Percentiles rank a stretch among this genome's conserved stretches.
Evolutionary conservation across 805 yeast genomes (phyloP).

Genomic region (Candida nanaspora): DNA sequence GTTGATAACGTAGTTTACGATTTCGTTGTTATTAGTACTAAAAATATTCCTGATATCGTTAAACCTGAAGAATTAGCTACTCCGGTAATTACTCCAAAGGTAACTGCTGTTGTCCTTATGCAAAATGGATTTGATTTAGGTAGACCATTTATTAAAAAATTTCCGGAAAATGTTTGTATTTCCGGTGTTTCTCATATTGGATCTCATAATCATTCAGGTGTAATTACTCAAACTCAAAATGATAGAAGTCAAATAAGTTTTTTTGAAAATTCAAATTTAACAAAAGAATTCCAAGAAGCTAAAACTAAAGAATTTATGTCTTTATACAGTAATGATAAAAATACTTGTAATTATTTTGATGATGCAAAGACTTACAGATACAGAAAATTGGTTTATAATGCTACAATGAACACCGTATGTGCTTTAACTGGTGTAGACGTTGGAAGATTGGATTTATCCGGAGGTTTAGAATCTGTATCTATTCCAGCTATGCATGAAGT

Average conservation of each 20-base stretch:
- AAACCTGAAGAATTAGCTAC: conserved; percentile 42
- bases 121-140: conserved; percentile 67
- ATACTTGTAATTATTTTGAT: conserved; percentile 31
- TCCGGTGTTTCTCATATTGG: conserved; percentile 64
- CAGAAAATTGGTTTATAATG: conserved; percentile 64
- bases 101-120: conserved; percentile 46
- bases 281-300: conserved; percentile 21
- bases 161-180: conserved; percentile 42
- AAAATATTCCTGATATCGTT: conserved; percentile 53
- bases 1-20: conserved; percentile 37
- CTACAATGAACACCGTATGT: conserved; percentile 55
- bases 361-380: conserved; percentile 51
- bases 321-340: conserved; percentile 38
- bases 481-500: conserved; percentile 67
- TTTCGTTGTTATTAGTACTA: conserved; percentile 51
- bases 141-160: conserved; percentile 42
- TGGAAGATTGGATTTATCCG: conserved; percentile 44
- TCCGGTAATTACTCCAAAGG: conserved; percentile 39
- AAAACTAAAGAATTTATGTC: conserved; percentile 37
- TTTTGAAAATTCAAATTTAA: conserved; percentile 34
- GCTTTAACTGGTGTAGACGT: conserved; percentile 53
- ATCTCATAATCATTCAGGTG: conserved; percentile 45
- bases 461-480: conserved; percentile 32
- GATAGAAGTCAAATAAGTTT: conserved; percentile 48
- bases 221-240: conserved; percentile 36